Evolutionary conservation across 306 rosid genomes (phyloP), one percentile per base, ranked within the genome.

Genomic region (Pterocarpus macrocarpus): DNA sequence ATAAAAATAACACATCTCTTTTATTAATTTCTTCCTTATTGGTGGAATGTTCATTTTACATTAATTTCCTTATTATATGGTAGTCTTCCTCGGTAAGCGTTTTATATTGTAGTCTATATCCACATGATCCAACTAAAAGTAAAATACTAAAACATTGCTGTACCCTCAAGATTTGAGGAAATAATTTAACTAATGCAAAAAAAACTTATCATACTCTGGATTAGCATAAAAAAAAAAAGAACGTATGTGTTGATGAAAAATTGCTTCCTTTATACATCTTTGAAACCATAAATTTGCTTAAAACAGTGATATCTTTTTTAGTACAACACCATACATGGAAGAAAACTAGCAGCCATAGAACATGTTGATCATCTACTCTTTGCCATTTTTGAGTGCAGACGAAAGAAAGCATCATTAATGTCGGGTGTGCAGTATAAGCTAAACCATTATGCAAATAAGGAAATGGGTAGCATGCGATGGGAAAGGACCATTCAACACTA

Each of bases 281-380:
- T 11, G 43, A 41, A 80, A 65, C 63, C 80, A 81, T 81, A 81
- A 75, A 58, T 68, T 75, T 81, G 32, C 81, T 75, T 76, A 69
- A 76, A 82, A 43, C 32, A 67, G 76, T 3, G 6, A 12, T 68
- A 17, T 45, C 47, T 35, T 57, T 57, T 64, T 30, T 45, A 57
- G 71, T 69, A 61, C 71, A 35, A 8, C 30, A 30, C 64, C 49
- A 36, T 16, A 22, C 9, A 35, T 68, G 65, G 66, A 82, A 75
- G 65, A 58, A 68, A 66, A 82, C 38, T 55, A 69, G 1, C 49
- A 38, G 49, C 67, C 41, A 76, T 4, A 75, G 2, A 75, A 49
- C 22, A 50, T 16, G 69, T 36, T 49, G 49, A 17, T 73, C 41
- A 32, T 57, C 11, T 30, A 39, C 50, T 56, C 11, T 81, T 43